Conservation (phyloP, 306 rosid genomes). For the Cucurbita maxima region DNA sequence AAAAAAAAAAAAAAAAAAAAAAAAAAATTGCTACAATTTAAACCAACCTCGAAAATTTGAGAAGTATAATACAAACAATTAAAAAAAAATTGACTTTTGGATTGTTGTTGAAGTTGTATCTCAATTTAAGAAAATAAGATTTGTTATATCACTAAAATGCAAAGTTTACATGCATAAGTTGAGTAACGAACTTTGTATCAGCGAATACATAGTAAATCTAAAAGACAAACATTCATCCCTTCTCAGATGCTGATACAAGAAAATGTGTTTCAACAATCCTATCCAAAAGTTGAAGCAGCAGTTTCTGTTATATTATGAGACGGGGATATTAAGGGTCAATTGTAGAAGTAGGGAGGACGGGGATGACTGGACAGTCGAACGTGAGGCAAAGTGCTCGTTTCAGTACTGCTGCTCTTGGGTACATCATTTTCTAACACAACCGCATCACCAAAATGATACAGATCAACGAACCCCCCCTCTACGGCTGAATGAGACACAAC, state of each 20-base stretch:
- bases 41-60: too few species aligned
- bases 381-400: neutral
- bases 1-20: too few species aligned
- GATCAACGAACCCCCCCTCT: slow-evolving; percentile 7
- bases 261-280: neutral
- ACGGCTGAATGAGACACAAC: slow-evolving; percentile 7
- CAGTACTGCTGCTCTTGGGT: neutral
- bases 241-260: neutral
- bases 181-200: neutral
- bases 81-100: too few species aligned
- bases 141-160: neutral
- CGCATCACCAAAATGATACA: slow-evolving; percentile 39
- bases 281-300: neutral
- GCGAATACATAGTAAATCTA: neutral
- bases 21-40: too few species aligned
- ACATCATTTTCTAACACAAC: slow-evolving; percentile 20
- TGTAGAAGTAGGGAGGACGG: neutral
- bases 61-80: too few species aligned
- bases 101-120: too few species aligned
- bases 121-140: neutral
- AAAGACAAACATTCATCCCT: neutral
- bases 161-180: neutral
- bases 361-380: neutral
- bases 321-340: neutral
- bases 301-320: neutral